Evolutionary conservation across 2,329 filamentous ascomycete species (phyloP).

Genomic region (Hymenoscyphus salicellus): DNA sequence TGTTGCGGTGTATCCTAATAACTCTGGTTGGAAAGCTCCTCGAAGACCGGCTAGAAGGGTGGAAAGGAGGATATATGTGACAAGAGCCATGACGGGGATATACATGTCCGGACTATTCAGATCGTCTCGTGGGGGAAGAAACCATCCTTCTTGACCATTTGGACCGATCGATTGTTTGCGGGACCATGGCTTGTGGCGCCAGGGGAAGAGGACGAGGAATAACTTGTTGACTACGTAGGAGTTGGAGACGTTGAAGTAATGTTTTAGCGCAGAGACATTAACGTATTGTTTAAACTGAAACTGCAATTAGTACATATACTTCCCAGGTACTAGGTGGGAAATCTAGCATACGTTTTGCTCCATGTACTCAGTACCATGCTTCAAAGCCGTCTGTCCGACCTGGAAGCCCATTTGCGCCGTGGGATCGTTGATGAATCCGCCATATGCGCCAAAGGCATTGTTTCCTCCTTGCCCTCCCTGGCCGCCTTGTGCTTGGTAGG

Average conservation of each 20-base stretch:
- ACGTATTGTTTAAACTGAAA: constrained; percentile 74
- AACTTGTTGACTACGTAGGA: constrained; percentile 93
- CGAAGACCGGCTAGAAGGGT: constrained; percentile 85
- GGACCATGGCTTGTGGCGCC: constrained; percentile 96
- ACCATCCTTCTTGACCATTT: constrained; percentile 70
- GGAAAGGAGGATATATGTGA: constrained; percentile 94
- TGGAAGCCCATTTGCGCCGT: constrained; percentile 93
- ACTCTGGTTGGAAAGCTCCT: constrained; percentile 89
- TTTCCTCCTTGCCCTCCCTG: constrained; percentile 39
- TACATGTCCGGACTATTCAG: constrained; percentile 99
- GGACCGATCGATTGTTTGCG: constrained; percentile 76
- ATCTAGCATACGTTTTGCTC: constrained; percentile 76
- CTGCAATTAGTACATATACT: constrained; percentile 16
- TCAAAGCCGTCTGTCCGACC: constrained; percentile 87
- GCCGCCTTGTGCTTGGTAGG: constrained; percentile 45
- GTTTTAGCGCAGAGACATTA: constrained; percentile 88
- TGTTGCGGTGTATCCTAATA: constrained; percentile 87
- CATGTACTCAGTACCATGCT: constrained; percentile 88
- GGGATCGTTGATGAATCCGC: constrained; percentile 92
- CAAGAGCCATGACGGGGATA: constrained; percentile 95
- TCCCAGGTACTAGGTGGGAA: not conserved
- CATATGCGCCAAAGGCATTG: constrained; percentile 69
- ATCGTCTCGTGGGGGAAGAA: constrained; percentile 89
- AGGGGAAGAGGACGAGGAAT: constrained; percentile 90
- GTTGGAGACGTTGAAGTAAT: constrained; percentile 99